Evolutionary conservation across 441 rosid species (phyloP), one percentile per base, ranked within the genome.

Genomic region (Bocquillonia castaneifolia): DNA sequence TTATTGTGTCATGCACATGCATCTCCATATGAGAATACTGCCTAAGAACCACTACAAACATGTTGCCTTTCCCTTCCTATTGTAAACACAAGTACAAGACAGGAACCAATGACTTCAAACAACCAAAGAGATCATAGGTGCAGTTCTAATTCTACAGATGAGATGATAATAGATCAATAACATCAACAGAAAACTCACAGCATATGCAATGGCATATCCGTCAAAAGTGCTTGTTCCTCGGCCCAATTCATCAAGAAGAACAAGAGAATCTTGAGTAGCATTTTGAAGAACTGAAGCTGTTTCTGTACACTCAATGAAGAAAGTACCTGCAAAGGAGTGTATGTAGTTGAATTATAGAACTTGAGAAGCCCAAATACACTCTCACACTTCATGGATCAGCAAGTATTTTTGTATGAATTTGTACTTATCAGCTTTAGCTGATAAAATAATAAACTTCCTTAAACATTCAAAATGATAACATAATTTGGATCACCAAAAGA

Each of bases 221-320:
- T 92, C 98, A 70, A 90, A 94, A 69, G 98, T 94, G 83, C 98
- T 94, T 29, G 99, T 92, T 78, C 98, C 99, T 50, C 98, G 93
- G 59, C 99, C 99, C 45, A 94, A 82, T 72, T 94, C 99, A 72
- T 92, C 98, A 53, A 94, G 98, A 82, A 94, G 74, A 60, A 94
- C 97, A 25, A 94, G 84, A 60, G 99, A 90, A 83, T 92, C 89
- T 70, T 86, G 89, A 23, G 98, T 90, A 71, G 99, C 97, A 66
- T 88, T 92, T 74, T 85, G 93, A 78, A 94, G 98, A 83, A 92
- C 85, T 56, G 99, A 87, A 45, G 98, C 94, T 23, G 99, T 90
- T 85, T 94, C 99, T 20, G 90, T 76, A 81, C 97, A 94, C 72
- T 94, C 99, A 40, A 94, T 83, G 59, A 90, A 86, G 77, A 94